These are phyloP conservation scores for Blastomyces gilchristii DNA, from an alignment of 2,329 filamentous ascomycete genomes.

Conservation along the genomic window DNA sequence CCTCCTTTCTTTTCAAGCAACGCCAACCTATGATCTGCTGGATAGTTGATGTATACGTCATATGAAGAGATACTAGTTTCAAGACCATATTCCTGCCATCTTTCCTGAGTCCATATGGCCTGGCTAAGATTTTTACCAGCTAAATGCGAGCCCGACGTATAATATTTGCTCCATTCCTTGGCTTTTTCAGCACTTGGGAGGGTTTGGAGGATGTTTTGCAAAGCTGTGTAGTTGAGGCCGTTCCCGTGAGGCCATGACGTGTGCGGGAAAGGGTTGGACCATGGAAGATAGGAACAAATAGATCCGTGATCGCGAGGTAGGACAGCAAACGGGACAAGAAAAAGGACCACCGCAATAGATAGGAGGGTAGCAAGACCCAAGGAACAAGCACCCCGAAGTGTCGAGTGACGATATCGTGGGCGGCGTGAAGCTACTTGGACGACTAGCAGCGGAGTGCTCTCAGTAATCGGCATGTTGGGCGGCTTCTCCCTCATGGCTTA, in stretches of 20 bases:
- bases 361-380: conserved; percentile 31
- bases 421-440: conserved; percentile 32
- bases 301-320: conserved; percentile 31
- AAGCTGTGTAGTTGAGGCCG: conserved; percentile 44
- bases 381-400: conserved; percentile 35
- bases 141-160: conserved; percentile 64
- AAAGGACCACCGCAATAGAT: conserved; percentile 30
- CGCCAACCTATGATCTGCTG: conserved; percentile 58
- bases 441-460: conserved; percentile 35
- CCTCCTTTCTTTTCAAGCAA: conserved; percentile 45
- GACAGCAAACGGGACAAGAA: conserved; percentile 33
- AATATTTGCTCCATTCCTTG: conserved; percentile 66
- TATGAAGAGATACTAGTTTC: conserved; percentile 54
- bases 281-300: conserved; percentile 33
- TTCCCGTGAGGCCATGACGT: conserved; percentile 32
- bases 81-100: conserved; percentile 63
- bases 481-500: conserved; percentile 25
- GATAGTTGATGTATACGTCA: conserved; percentile 70
- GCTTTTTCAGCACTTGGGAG: conserved; percentile 48
- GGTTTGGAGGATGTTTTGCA: conserved; percentile 44
- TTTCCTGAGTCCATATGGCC: conserved; percentile 64
- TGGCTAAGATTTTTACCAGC: conserved; percentile 69
- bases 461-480: conserved; percentile 25
- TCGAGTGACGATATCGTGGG: conserved; percentile 35
- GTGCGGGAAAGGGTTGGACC: conserved; percentile 29